Conservation (phyloP, 768 basidiomycete genomes). For the Lactarius hatsudake region DNA sequence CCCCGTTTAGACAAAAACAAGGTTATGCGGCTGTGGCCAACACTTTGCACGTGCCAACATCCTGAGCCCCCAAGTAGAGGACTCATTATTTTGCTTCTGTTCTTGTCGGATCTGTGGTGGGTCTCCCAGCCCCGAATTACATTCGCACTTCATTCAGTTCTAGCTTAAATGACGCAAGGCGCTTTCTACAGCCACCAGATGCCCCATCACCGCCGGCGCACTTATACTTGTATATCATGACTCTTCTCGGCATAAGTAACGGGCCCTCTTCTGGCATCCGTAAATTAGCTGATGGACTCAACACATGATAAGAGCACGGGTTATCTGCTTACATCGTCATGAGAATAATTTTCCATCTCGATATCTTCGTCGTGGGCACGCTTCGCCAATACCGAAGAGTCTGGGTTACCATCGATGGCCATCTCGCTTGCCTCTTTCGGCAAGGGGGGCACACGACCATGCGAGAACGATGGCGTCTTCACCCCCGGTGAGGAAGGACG, state of each 20-base stretch:
- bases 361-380: slow-evolving; percentile 26
- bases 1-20: neutral
- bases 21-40: neutral
- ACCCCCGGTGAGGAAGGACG: slow-evolving; percentile 37
- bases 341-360: slow-evolving; percentile 18
- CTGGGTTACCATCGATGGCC: slow-evolving; percentile 1
- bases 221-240: neutral
- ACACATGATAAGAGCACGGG: neutral
- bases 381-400: slow-evolving; percentile 12
- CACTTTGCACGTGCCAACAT: neutral
- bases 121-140: neutral
- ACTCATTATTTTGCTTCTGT: neutral
- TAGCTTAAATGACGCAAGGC: neutral
- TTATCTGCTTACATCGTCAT: slow-evolving; percentile 11
- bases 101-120: slow-evolving; percentile 12
- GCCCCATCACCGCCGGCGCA: neutral
- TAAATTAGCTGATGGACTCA: neutral
- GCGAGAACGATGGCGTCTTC: slow-evolving; percentile 36
- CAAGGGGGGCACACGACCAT: slow-evolving; percentile 32
- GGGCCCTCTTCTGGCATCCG: slow-evolving; percentile 7
- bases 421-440: slow-evolving; percentile 13
- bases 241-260: slow-evolving; percentile 5
- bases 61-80: neutral
- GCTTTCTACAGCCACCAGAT: neutral
- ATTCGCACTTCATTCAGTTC: neutral